These are phyloP conservation scores for Ceratorhiza oryzae-sativae DNA, from an alignment of 1,284 basidiomycete species.

Conservation along the genomic window DNA sequence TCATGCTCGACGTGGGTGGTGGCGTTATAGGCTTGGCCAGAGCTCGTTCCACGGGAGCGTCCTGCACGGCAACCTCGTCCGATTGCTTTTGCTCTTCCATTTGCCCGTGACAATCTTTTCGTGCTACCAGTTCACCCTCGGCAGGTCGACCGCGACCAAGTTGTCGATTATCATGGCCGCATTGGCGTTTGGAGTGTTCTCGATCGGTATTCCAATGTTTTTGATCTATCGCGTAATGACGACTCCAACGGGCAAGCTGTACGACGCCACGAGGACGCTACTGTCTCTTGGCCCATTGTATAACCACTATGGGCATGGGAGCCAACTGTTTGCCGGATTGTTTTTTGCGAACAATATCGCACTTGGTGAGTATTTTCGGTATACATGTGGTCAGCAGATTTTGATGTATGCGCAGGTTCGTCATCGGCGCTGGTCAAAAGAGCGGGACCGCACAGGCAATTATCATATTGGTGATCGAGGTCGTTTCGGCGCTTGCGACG, in stretches of 20 bases:
- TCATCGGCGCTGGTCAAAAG: constrained; percentile 87
- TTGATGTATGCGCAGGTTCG: constrained; percentile 55
- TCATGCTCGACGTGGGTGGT: constrained; percentile 55
- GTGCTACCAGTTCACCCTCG: constrained; percentile 80
- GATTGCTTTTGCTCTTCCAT: constrained; percentile 90
- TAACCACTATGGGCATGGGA: constrained; percentile 91
- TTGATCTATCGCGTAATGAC: constrained; percentile 78
- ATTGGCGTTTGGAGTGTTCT: constrained; percentile 79
- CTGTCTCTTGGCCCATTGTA: constrained; percentile 94
- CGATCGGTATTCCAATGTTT: constrained; percentile 76
- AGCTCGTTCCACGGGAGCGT: constrained; percentile 79
- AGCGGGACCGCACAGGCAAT: constrained; percentile 92
- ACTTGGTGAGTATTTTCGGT: constrained; percentile 56
- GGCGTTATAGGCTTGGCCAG: constrained; percentile 65
- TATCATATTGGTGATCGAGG: constrained; percentile 85
- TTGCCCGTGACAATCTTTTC: constrained; percentile 93
- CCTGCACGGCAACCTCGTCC: constrained; percentile 87
- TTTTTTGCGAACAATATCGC: constrained; percentile 83
- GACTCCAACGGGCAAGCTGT: constrained; percentile 87
- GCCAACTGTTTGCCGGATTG: constrained; percentile 85
- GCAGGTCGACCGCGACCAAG: constrained; percentile 59
- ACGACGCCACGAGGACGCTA: constrained; percentile 91
- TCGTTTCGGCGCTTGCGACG: constrained; percentile 81
- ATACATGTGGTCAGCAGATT: neutral
- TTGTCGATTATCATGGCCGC: constrained; percentile 73